Evolutionary conservation across 1,139 yeast species (phyloP), one percentile per base, ranked within the genome.

Genomic region (Hemisphaericaspora lyxosophila): DNA sequence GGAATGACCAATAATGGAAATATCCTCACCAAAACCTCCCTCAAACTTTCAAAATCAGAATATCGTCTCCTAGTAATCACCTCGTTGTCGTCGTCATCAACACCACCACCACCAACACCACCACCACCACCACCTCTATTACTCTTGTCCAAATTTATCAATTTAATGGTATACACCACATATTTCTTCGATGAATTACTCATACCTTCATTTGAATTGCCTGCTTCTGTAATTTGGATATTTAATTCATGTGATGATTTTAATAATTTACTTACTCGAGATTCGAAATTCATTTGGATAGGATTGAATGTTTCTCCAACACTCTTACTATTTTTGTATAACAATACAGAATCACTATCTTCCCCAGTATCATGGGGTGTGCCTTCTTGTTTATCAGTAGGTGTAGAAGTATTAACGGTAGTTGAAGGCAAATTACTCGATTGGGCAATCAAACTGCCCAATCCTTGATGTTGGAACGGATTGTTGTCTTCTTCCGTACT

Each of bases 1-100:
- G 98, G 98, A 5, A 92, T 78, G 5, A 92, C 73, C 11, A 82
- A 62, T 33, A 94, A 80, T 2, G 98, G 97, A 54, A 86, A 89
- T 25, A 87, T 65, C 54, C 80, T 80, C 5, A 81, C 69, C 18
- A 92, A 70, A 3, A 83, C 75, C 26, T 74, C 81, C 40, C 97
- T 67, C 29, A 92, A 71, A 40, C 86, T 78, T 52, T 88, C 97
- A 59, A 92, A 92, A 57, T 92, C 98, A 35, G 95, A 85, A 60
- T 92, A 92, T 30, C 98, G 68, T 49, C 98, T 71, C 40, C 90
- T 70, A 2, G 90, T 90, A 24, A 78, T 73, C 11, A 75, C 55
- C 35, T 79, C 82, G 11, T 78, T 80, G 14, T 9, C 22, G 18
- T 19, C 50, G 54, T n/a, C n/a, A n/a, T n/a, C n/a, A n/a, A n/a